Evolutionary conservation across 768 basidiomycete species (phyloP).

Genomic region (Podaxis pistillaris): DNA sequence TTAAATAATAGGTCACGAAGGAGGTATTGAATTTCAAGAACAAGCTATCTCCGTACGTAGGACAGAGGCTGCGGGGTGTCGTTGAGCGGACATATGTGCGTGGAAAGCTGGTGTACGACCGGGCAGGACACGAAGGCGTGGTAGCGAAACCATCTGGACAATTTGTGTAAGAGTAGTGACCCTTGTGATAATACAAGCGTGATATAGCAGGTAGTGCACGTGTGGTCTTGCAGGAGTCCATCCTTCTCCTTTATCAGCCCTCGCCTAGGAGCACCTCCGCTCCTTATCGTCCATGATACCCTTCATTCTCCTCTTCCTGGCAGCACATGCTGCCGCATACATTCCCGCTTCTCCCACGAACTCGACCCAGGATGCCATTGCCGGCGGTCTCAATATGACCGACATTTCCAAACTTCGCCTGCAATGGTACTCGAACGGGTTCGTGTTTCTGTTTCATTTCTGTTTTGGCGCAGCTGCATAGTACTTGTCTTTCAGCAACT

Average conservation of each 20-base stretch:
- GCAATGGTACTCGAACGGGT: slow-evolving; percentile 60
- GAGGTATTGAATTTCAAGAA: slow-evolving; percentile 86
- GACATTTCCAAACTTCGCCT: slow-evolving; percentile 58
- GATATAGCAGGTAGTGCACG: not conserved
- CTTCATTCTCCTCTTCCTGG: slow-evolving; percentile 18
- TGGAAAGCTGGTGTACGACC: slow-evolving; percentile 66
- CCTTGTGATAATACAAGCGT: not conserved
- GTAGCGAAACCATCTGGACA: slow-evolving; percentile 33
- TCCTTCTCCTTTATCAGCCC: slow-evolving; percentile 4
- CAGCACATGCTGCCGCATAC: slow-evolving; percentile 40
- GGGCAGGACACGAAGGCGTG: slow-evolving; percentile 30
- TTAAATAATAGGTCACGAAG: slow-evolving; percentile 58
- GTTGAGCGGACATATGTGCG: slow-evolving; percentile 81
- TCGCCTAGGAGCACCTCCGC: not conserved
- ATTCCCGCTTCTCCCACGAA: slow-evolving; percentile 77
- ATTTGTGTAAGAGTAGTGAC: slow-evolving; percentile 28
- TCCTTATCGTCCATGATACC: slow-evolving; percentile 22
- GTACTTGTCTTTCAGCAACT: slow-evolving; percentile 35
- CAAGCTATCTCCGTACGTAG: slow-evolving; percentile 89
- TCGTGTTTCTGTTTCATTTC: slow-evolving; percentile 16
- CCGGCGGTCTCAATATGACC: slow-evolving; percentile 47
- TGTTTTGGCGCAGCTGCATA: not conserved
- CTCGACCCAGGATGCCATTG: slow-evolving; percentile 44
- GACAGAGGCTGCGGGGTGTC: slow-evolving; percentile 63
- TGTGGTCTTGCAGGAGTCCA: slow-evolving; percentile 12